phyloP scores from a whole-genome alignment of 331 rosid genomes.

The Stylosanthes scabra region DNA sequence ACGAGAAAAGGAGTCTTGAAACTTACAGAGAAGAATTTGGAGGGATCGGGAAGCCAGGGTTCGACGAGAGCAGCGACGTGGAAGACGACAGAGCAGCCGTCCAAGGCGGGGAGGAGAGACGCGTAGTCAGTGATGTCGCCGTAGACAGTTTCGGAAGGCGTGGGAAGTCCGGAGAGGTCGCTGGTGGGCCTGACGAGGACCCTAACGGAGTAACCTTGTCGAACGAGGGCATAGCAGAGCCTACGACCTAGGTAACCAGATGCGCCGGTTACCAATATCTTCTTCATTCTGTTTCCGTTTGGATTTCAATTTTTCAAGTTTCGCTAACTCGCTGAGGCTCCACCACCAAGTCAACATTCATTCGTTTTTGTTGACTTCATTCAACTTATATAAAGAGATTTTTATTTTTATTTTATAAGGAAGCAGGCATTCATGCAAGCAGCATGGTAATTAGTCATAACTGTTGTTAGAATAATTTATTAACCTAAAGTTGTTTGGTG shows the following conservation, averaged over 20 bases:
- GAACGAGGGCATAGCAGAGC: conserved; percentile 67
- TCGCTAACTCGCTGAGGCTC: too few relatives aligned
- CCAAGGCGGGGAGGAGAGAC: conserved; percentile 80
- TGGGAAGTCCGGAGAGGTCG: conserved; percentile 76
- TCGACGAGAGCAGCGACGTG: conserved; percentile 94
- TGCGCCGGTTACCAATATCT: conserved; percentile 79
- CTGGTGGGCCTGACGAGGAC: conserved; percentile 84
- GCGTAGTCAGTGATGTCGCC: conserved; percentile 80
- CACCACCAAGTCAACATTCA: neutral
- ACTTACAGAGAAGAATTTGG: conserved; percentile 66
- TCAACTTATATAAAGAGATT: neutral
- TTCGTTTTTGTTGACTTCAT: neutral
- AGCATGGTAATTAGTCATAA: too few relatives aligned
- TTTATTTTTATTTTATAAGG: too few relatives aligned
- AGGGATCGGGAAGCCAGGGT: conserved; percentile 96
- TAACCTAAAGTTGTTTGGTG: too few relatives aligned
- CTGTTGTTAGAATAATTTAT: too few relatives aligned
- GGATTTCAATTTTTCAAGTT: neutral
- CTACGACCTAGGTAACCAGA: conserved; percentile 88
- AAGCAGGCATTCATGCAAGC: too few relatives aligned
- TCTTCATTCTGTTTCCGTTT: conserved; percentile 50
- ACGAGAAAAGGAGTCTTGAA: neutral
- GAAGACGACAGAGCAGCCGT: conserved; percentile 75
- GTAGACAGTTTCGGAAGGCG: conserved; percentile 61
- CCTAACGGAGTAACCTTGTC: conserved; percentile 66